Evolutionary conservation across 2,329 filamentous ascomycete genomes (phyloP), one percentile per base, ranked within the genome.

Genomic region (Arthrobotrys pseudoclavata): DNA sequence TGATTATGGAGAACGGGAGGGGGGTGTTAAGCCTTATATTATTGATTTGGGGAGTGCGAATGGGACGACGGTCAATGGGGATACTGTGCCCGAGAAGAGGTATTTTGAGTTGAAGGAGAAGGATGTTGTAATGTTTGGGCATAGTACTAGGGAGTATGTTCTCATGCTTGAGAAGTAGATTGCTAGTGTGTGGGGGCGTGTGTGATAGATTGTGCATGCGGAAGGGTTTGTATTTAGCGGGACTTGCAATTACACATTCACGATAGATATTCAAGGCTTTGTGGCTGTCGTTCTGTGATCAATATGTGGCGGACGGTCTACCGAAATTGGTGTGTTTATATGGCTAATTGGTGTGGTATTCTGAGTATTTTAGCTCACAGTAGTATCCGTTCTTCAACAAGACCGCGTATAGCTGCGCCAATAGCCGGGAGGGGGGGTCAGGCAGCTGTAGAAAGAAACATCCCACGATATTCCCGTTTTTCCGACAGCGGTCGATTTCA

Each of bases 11-110:
- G 94, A 97, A 83, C 92, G 90, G 82, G 87, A 91, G 72, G 93
- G 92, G 22, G 91, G 87, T 79, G 92, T 94, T 53, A 91, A 89
- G 24, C 94, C 94, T 0, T 99, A 98, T 84, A 83, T 98, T 7
- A 93, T 99, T 79, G 96, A 99, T 84, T 85, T 99, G 60, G 94
- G 97, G 81, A 97, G 93, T 81, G 92, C 92, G 55, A 97, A 98
- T 83, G 95, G 96, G 40, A 97, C 95, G 1, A 87, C 85, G 70
- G 86, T 99, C 80, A 97, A 98, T 82, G 90, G 90, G 37, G 89
- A 92, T 77, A 86, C 85, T 81, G 85, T 97, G 2, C 91, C 92
- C 1, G 87, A 88, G 13, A 92, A 92, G 82, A 88, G 94, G 79
- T 99, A 94, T 83, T 85, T 97, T 64, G 95, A 99, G 84, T 84